Evolutionary conservation across 225 moss, liverwort and hornwort genomes (phyloP), one percentile per base, ranked within the genome.

Genomic region (Climacium dendroides): DNA sequence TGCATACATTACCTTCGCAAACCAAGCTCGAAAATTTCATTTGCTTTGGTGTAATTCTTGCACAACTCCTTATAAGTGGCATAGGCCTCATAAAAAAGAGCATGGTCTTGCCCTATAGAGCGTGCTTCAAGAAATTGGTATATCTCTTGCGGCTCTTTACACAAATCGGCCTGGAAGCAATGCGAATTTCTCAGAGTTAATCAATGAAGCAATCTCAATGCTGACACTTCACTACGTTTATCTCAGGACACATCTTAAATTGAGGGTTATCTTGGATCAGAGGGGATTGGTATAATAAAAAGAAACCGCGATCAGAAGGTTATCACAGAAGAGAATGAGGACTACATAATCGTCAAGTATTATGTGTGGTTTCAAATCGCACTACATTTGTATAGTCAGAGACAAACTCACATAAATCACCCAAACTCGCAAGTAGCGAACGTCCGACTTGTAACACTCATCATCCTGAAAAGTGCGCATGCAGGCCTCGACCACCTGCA

Each of bases 391-490:
- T 48, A 9, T 30, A 80, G 80, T 28, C 32, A 48, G 73, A 35
- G 47, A 15, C n/a, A 22, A 83, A 94, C 98, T 95, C 88, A 98
- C 98, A 83, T 99, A 99, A 70, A 92, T 93, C 78, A 97, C 95
- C 98, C 98, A 99, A 35, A 97, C 88, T 86, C 93, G 92, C 88
- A 99, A 92, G 86, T 97, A 99, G 55, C 98, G 95, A 60, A 90
- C 19, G 84, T 99, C 98, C 54, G 94, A 89, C 87, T 94, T 95
- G 86, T 96, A 99, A 37, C 89, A 90, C 89, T 96, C 93, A 81
- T 95, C 96, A 89, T 91, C 93, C 88, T 93, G 95, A 35, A 97
- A 99, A 48, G 92, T 90, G 80, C 94, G 92, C 67, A 95, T 95
- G 92, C 98, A 99, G 37, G 86, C 91, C 87, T 99, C 98, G 58